These are phyloP conservation scores for Rutstroemia sp. DNA, from an alignment of 2,329 filamentous ascomycete species.

Conservation along the genomic window DNA sequence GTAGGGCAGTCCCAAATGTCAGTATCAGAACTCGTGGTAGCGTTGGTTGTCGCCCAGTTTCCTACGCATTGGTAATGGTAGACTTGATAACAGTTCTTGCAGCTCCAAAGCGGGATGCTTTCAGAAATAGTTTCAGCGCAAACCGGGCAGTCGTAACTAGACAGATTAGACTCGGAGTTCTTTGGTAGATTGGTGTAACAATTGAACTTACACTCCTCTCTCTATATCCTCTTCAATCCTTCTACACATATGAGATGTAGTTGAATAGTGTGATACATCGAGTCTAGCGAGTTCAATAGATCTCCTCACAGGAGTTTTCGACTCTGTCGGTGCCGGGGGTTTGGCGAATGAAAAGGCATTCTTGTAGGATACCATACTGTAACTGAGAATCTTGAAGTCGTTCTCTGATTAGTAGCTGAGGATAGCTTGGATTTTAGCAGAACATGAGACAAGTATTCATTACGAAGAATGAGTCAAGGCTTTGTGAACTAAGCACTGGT, in stretches of 20 bases:
- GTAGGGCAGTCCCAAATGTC: neutral
- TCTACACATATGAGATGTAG: neutral
- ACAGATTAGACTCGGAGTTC: no score
- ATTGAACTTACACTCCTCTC: neutral
- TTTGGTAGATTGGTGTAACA: no score
- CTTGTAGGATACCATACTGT: no score
- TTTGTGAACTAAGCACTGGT: no score
- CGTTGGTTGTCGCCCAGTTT: neutral
- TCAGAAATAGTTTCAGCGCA: neutral
- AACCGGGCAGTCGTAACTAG: neutral
- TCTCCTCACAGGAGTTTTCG: neutral
- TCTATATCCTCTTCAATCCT: neutral
- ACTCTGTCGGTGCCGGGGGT: no score
- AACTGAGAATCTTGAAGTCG: no score
- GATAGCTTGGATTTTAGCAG: no score
- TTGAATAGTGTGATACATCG: neutral
- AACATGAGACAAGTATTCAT: no score
- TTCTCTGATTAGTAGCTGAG: no score
- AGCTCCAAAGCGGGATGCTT: neutral
- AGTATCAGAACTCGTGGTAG: neutral
- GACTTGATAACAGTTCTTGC: neutral
- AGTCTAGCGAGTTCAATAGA: neutral
- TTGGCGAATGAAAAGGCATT: no score
- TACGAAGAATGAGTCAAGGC: no score
- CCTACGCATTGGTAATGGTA: neutral